Evolutionary conservation across 192 early-diverging fungal genomes (phyloP).

Genomic region (Dissophora ornata): DNA sequence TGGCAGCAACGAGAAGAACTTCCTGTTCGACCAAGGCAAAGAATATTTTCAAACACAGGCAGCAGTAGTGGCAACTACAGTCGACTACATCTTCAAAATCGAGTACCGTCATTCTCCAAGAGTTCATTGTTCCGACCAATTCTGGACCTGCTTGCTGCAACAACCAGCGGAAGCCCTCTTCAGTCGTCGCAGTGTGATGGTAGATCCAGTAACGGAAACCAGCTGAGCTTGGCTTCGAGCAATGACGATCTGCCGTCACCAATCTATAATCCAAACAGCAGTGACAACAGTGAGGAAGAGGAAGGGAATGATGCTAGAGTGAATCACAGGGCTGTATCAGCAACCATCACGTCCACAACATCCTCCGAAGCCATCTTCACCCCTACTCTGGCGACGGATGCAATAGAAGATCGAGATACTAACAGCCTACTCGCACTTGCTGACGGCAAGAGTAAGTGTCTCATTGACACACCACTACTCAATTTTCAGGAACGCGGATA

Average conservation of each 20-base stretch:
- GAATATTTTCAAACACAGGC: not conserved
- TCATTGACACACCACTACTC: not conserved
- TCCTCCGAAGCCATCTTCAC: too few relatives aligned
- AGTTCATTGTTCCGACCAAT: slow-evolving; percentile 2
- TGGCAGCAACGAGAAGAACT: too few relatives aligned
- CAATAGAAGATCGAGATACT: not conserved
- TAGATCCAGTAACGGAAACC: not conserved
- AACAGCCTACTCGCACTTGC: not conserved
- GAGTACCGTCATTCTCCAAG: not conserved
- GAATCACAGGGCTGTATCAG: not conserved
- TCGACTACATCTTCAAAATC: too few relatives aligned
- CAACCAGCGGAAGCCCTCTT: not conserved
- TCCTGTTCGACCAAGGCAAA: not conserved
- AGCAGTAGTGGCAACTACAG: too few relatives aligned
- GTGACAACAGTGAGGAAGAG: not conserved
- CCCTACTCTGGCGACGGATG: too few relatives aligned
- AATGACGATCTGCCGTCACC: slow-evolving; percentile 6
- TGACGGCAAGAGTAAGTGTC: not conserved
- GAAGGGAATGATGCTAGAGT: not conserved
- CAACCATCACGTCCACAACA: not conserved
- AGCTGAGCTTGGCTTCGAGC: not conserved
- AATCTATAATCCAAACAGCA: not conserved
- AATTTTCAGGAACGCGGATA: slow-evolving; percentile 3
- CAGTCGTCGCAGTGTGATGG: not conserved
- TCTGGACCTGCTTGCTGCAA: not conserved